phyloP scores from a whole-genome alignment of 2,329 filamentous ascomycete genomes.

The Ophiocordyceps camponoti-rufipedis region DNA sequence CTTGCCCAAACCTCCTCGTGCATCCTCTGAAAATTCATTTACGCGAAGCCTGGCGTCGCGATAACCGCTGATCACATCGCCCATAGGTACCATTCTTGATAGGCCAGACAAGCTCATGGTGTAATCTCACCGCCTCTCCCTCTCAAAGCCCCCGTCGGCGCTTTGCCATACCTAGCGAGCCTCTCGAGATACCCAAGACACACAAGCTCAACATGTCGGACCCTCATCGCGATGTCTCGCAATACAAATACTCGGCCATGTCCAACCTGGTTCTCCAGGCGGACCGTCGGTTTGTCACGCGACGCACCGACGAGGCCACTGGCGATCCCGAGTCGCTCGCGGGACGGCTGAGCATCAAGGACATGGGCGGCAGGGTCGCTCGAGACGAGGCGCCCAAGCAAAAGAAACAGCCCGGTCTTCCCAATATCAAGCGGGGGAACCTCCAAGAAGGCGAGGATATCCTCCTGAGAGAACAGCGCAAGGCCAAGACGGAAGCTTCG shows the following conservation, averaged over 20 bases:
- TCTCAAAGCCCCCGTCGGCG: conserved; percentile 16
- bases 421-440: conserved; percentile 55
- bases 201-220: conserved; percentile 45
- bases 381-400: conserved; percentile 66
- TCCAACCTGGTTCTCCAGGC: conserved; percentile 99
- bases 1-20: neutral
- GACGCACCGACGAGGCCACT: conserved; percentile 84
- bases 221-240: conserved; percentile 66
- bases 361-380: conserved; percentile 79
- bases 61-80: too few species aligned
- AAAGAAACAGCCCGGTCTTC: conserved; percentile 53
- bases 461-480: conserved; percentile 66
- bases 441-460: conserved; percentile 71
- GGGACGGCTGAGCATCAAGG: conserved; percentile 76
- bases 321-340: conserved; percentile 96
- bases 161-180: conserved; percentile 9
- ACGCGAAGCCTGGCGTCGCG: neutral
- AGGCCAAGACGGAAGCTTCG: conserved; percentile 56
- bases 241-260: conserved; percentile 99
- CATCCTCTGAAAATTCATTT: neutral
- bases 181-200: conserved; percentile 9
- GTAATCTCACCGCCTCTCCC: conserved; percentile 15
- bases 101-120: conserved; percentile 11
- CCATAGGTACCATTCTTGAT: too few species aligned
- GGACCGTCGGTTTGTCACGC: conserved; percentile 86